Evolutionary conservation across 805 yeast species (phyloP).

Genomic region (Diddensiella transvaalensis): DNA sequence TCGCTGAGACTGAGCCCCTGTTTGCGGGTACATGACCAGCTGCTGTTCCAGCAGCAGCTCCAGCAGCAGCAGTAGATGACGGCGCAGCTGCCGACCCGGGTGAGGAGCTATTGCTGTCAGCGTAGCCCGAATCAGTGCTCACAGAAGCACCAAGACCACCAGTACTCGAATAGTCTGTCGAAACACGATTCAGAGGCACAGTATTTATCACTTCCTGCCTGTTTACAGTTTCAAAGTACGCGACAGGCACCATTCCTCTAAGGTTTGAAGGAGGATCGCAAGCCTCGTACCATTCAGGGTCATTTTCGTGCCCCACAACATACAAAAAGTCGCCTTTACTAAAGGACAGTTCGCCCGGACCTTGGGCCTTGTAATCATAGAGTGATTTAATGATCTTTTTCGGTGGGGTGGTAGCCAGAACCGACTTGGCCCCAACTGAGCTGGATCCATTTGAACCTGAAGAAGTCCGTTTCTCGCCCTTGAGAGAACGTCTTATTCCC

Average conservation of each 20-base stretch:
- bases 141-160: conserved; percentile 2
- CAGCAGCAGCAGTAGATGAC: not conserved
- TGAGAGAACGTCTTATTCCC: conserved; percentile 34
- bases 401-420: conserved; percentile 49
- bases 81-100: conserved; percentile 3
- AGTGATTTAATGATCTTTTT: conserved; percentile 81
- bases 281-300: conserved; percentile 76
- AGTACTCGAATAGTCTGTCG: conserved; percentile 5
- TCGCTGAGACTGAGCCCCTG: not conserved
- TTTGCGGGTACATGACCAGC: not conserved
- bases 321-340: conserved; percentile 84
- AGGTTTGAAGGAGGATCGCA: conserved; percentile 75
- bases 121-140: not conserved
- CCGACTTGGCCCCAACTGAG: conserved; percentile 18
- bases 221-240: conserved; percentile 71
- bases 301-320: conserved; percentile 60
- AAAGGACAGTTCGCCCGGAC: conserved; percentile 77
- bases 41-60: not conserved
- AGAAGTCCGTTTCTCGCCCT: conserved; percentile 32
- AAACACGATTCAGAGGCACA: conserved; percentile 24
- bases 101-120: not conserved
- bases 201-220: conserved; percentile 32
- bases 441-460: conserved; percentile 13
- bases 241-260: conserved; percentile 83
- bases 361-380: conserved; percentile 71